Base-by-base conservation (phyloP, 257 asterid species). In the Scutellaria galericulata region DNA sequence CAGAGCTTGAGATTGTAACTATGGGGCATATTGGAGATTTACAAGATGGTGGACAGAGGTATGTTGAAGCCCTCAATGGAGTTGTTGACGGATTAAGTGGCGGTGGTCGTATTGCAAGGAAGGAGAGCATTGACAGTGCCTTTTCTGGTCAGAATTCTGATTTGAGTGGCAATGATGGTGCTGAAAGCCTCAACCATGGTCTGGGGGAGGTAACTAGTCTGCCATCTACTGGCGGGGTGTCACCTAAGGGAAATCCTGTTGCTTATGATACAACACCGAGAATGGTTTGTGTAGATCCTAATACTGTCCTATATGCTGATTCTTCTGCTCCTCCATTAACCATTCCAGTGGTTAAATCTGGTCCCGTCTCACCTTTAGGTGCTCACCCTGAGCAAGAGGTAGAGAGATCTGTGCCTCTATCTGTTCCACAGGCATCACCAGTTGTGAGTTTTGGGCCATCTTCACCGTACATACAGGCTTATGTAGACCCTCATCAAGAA, bases 21-120 rank as follows among this genome's bases (percentile, higher is more conserved):
- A 58, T 68, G 46, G 80, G 75, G 46, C 81, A 75, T 44, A 73
- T 90, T n/a, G 90, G 82, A 35, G 92, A 90, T 80, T 15, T 89
- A 62, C 92, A 84, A 45, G 97, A 88, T 81, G 79, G 86, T 57
- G 96, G 96, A 68, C 90, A 86, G 80, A 90, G 77, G 83, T 95
- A 95, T 52, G 88, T 95, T 18, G 97, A 95, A 78, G 99, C 98
- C 62, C 96, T 95, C 67, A 95, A 95, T 75, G 98, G 99, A 64
- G 64, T 86, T 71, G 39, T 75, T 51, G 96, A 89, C 72, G 84
- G 77, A 6, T 71, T 72, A 27, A 68, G 74, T 61, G 73, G 79
- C 12, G 80, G 81, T 58, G 79, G 74, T 74, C 71, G 85, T 70
- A 82, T 87, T 75, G 81, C 80, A 13, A 85, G 96, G 77, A 92